Conservation (phyloP, 169 alveolate genomes). For the Toxoplasma gondii region DNA sequence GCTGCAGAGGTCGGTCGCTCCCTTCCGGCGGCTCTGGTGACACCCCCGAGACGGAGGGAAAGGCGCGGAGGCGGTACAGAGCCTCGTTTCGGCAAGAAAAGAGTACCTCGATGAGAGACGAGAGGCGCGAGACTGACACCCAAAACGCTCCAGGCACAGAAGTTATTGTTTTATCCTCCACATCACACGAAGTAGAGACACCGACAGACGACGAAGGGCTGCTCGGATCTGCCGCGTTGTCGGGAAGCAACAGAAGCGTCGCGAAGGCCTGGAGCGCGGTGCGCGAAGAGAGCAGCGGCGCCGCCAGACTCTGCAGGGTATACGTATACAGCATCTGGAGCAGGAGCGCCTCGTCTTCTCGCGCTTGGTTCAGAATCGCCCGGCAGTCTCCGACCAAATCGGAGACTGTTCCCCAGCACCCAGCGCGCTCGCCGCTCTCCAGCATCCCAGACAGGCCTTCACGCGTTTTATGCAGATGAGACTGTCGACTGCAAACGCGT, state of each 20-base stretch:
- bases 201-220: not conserved
- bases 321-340: conserved; percentile 18
- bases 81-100: not conserved
- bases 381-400: conserved; percentile 11
- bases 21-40: not conserved
- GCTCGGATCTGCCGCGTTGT: not conserved
- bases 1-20: not conserved
- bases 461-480: too few species aligned
- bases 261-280: not conserved
- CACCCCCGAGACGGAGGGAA: not conserved
- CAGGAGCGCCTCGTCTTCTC: not conserved
- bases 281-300: not conserved
- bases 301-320: conserved; percentile 24
- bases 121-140: not conserved
- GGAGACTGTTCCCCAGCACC: not conserved
- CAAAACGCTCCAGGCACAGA: not conserved
- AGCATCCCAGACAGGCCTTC: too few species aligned
- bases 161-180: not conserved
- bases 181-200: not conserved
- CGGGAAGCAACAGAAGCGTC: not conserved
- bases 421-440: too few species aligned
- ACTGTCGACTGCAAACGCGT: too few species aligned
- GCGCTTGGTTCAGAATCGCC: not conserved
- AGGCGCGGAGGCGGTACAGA: not conserved
- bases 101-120: not conserved